phyloP scores from a whole-genome alignment of 768 basidiomycete genomes.

The Lentinula raphanica region DNA sequence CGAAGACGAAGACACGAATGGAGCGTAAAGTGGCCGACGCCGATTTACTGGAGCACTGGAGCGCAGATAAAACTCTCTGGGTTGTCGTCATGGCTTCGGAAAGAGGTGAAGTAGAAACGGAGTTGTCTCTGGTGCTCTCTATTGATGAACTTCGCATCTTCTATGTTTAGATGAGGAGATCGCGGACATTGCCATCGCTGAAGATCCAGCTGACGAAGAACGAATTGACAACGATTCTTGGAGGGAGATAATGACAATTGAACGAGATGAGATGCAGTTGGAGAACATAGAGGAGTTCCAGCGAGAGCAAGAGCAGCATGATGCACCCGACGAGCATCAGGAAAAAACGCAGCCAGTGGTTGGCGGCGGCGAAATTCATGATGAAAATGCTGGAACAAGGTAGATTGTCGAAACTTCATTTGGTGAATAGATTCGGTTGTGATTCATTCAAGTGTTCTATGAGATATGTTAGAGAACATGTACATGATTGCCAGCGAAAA shows the following conservation, averaged over 20 bases:
- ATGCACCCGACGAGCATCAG: not conserved
- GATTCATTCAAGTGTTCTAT: no score
- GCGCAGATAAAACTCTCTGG: not conserved
- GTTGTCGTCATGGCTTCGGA: conserved; percentile 5
- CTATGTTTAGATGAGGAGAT: conserved; percentile 2
- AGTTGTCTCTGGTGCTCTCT: not conserved
- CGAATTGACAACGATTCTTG: not conserved
- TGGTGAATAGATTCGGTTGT: no score
- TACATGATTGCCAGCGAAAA: no score
- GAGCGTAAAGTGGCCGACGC: not conserved
- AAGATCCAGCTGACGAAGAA: conserved; percentile 1
- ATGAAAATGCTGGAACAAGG: no score
- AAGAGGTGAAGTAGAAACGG: not conserved
- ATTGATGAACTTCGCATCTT: not conserved
- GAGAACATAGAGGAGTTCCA: not conserved
- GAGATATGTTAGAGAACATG: no score
- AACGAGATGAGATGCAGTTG: not conserved
- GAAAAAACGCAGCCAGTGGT: no score
- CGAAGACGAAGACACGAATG: not conserved
- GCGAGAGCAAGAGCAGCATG: not conserved
- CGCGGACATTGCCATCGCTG: not conserved
- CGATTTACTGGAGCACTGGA: conserved; percentile 5
- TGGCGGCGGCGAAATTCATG: no score
- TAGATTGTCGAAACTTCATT: no score
- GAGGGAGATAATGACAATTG: not conserved